Base-by-base conservation (phyloP, 192 early-diverging fungal genomes). In the Diversispora eburnea region DNA sequence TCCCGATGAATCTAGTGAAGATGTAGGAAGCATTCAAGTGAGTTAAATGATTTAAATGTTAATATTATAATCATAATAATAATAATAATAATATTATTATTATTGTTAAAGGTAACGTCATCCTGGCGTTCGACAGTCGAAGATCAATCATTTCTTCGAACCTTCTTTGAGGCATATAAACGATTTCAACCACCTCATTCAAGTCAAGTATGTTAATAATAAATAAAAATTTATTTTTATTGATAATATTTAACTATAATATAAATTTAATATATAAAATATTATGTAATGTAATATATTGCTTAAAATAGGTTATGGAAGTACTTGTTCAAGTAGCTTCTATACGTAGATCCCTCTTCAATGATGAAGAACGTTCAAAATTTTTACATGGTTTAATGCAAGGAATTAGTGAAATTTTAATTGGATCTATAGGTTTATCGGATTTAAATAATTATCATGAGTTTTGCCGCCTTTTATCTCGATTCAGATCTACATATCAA, bases 371-470 rank as follows among this genome's bases (percentile, higher is more conserved):
- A 63, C 89, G 93, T 15, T 70, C 83, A 3, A 80, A 78, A 33
- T 93, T 92, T 72, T 84, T 96, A 12, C 81, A 85, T 43, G 80
- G 81, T 62, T 86, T 93, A 64, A 85, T 95, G 80, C 80, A 84
- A 19, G 92, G 90, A 33, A 89, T 88, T 3, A 77, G 79, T 1
- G 83, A 90, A 60, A 91, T 95, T 12, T 77, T 97, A 41, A 78
- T 81, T 13, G 74, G 77, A 33, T 83, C 82, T 0, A 78, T 83
- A 22, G 88, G 91, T 9, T 78, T 95, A 48, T 82, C 88, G 39
- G 90, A 95, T 55, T 83, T 87, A 10, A 85, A 89, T 39, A 94
- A 91, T 79, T 93, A 91, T 79, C 92, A 95, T 67, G 93, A 95
- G 65, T 86, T 95, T 72, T 91, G 93, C 72, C 85, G 93, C 17